phyloP scores from a whole-genome alignment of 495 filamentous ascomycete genomes.

The Penicillium canescens region DNA sequence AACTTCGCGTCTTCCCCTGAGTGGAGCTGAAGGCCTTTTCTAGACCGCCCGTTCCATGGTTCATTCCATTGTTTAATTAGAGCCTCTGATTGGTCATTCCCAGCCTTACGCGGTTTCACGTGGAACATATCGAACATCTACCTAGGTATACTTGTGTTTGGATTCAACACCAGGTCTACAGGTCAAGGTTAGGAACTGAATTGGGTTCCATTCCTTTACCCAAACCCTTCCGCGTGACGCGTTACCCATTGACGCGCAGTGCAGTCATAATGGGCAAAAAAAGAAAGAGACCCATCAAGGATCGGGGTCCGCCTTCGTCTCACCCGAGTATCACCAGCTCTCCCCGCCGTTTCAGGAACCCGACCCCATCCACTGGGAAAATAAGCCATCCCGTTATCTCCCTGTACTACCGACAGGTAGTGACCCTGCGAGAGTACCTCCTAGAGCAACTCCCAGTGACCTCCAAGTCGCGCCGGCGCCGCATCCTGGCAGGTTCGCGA shows the following conservation, averaged over 20 bases:
- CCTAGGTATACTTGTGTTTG: too few species aligned
- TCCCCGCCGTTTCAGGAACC: constrained; percentile 18
- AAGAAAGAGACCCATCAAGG: constrained; percentile 42
- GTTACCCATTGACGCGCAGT: too few species aligned
- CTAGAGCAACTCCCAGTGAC: constrained; percentile 50
- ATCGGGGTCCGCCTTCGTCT: constrained; percentile 19
- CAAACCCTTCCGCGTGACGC: too few species aligned
- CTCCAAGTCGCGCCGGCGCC: constrained; percentile 53
- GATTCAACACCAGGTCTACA: too few species aligned
- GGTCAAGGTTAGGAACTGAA: too few species aligned
- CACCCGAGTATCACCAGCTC: constrained; percentile 20
- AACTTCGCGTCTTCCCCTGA: constrained; percentile 4
- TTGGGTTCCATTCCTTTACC: too few species aligned
- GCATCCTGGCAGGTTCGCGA: constrained; percentile 34
- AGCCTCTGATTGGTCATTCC: not conserved
- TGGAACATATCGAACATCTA: not conserved
- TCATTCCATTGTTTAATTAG: constrained; percentile 13
- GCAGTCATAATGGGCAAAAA: constrained; percentile 40
- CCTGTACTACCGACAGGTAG: constrained; percentile 68
- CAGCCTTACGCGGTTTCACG: not conserved
- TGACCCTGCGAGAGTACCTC: constrained; percentile 73
- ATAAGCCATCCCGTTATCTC: constrained; percentile 65
- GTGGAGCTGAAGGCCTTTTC: constrained; percentile 34
- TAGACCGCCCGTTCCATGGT: constrained; percentile 38
- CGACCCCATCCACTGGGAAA: constrained; percentile 10